phyloP scores from a whole-genome alignment of 1,284 basidiomycete genomes.

The Thecaphora frezii region DNA sequence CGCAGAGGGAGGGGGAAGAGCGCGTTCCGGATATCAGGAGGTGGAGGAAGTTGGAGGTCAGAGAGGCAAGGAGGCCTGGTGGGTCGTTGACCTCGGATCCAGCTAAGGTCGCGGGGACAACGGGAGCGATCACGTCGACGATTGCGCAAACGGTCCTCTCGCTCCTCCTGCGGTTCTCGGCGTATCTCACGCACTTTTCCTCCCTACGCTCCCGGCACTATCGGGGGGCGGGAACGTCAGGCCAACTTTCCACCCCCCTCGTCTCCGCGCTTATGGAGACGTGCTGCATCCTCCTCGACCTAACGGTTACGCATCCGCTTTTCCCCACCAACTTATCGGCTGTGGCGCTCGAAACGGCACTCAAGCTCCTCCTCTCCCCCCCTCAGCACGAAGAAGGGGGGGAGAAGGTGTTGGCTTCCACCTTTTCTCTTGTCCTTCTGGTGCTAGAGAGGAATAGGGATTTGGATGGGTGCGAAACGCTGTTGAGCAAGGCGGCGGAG shows the following conservation, averaged over 20 bases:
- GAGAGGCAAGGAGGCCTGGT: too few relatives aligned
- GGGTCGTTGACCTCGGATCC: too few relatives aligned
- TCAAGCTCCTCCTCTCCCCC: not conserved
- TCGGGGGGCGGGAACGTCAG: not conserved
- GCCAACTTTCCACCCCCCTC: not conserved
- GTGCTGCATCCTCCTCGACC: conserved; percentile 1
- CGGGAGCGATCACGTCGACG: not conserved
- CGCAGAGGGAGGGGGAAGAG: conserved; percentile 21
- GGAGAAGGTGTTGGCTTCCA: not conserved
- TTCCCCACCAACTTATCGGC: not conserved
- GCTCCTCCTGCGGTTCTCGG: not conserved
- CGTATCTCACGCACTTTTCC: not conserved
- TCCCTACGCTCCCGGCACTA: not conserved
- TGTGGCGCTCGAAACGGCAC: not conserved
- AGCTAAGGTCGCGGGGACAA: not conserved
- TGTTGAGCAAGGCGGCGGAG: too few relatives aligned
- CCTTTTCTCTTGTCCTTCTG: not conserved
- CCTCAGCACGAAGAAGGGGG: not conserved
- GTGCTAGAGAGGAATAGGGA: too few relatives aligned
- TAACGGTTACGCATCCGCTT: not conserved
- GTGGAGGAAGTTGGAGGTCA: conserved; percentile 7
- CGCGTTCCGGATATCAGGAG: conserved; percentile 19
- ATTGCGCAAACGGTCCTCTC: not conserved
- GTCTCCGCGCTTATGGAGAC: conserved; percentile 7
- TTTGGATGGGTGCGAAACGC: too few relatives aligned